phyloP scores from a whole-genome alignment of 306 rosid species.

The Acacia crassicarpa region DNA sequence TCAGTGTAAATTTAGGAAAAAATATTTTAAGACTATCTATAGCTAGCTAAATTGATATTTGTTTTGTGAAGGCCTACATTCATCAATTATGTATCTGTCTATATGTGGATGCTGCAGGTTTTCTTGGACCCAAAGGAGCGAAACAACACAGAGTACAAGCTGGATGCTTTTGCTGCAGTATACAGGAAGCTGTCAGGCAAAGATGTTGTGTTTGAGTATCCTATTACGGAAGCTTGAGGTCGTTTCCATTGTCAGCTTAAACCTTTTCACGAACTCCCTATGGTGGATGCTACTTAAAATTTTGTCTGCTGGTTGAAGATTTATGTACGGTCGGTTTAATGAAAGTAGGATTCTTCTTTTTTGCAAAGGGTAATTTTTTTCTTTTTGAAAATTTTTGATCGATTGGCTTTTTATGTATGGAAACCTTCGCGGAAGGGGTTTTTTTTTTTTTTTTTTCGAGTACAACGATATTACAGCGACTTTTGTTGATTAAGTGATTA shows the following conservation, averaged over 20 bases:
- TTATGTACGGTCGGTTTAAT: not conserved
- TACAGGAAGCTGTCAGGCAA: slow-evolving; percentile 87
- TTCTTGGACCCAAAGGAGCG: slow-evolving; percentile 87
- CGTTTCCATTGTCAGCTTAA: not conserved
- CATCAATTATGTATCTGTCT: not conserved
- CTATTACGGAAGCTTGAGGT: slow-evolving; percentile 58
- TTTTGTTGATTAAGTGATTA: not conserved
- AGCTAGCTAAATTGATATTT: not conserved
- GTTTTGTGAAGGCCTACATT: not conserved
- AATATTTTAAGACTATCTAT: not conserved
- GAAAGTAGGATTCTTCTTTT: slow-evolving; percentile 1
- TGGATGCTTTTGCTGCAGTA: slow-evolving; percentile 84
- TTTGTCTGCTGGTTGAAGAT: slow-evolving; percentile 23
- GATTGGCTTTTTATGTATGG: not conserved
- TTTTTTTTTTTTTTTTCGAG: not conserved
- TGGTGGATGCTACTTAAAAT: slow-evolving; percentile 24
- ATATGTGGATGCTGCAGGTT: slow-evolving; percentile 43
- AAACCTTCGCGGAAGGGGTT: not conserved
- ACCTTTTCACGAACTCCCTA: slow-evolving; percentile 14
- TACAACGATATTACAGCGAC: not conserved
- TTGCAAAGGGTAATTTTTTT: not conserved
- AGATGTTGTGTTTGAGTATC: slow-evolving; percentile 90
- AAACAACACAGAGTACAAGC: slow-evolving; percentile 85
- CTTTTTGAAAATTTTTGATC: not conserved
- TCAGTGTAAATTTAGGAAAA: not conserved